These are phyloP conservation scores for Exidia glandulosa DNA, from an alignment of 768 basidiomycete species.

Conservation along the genomic window DNA sequence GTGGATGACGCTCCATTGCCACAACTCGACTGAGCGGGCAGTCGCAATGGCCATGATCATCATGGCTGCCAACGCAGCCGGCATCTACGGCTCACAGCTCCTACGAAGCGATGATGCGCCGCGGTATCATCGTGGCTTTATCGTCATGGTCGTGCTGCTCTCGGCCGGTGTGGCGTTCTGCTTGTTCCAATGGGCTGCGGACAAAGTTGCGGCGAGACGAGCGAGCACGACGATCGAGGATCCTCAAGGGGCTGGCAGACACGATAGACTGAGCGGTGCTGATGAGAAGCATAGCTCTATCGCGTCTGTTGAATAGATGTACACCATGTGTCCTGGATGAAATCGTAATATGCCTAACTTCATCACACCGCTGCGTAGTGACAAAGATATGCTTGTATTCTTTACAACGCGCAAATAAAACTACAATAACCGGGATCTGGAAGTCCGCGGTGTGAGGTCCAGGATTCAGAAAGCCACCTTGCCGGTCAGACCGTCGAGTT, in stretches of 20 bases:
- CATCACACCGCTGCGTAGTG: too few relatives aligned
- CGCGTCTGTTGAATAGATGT: too few relatives aligned
- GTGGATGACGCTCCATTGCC: not conserved
- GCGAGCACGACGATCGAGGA: too few relatives aligned
- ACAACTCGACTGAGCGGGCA: not conserved
- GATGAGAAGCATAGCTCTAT: too few relatives aligned
- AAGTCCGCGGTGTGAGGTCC: too few relatives aligned
- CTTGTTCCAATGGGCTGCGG: not conserved
- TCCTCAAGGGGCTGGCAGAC: too few relatives aligned
- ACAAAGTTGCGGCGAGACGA: not conserved
- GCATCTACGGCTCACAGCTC: not conserved
- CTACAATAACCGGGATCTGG: too few relatives aligned
- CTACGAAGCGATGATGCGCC: not conserved
- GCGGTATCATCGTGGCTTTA: not conserved
- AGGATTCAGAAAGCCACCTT: slow-evolving; percentile 40
- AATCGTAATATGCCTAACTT: too few relatives aligned
- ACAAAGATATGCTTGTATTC: too few relatives aligned
- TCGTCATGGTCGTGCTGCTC: not conserved
- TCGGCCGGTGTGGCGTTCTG: not conserved
- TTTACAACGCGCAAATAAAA: too few relatives aligned
- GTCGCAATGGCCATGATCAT: not conserved
- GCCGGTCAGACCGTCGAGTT: slow-evolving; percentile 42
- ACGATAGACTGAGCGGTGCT: too few relatives aligned
- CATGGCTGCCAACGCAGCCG: not conserved
- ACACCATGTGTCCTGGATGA: too few relatives aligned